Percentiles rank a stretch among this genome's conserved stretches.
Evolutionary conservation across 2,329 filamentous ascomycete genomes (phyloP).

Genomic region (Fusarium praegraminearum): DNA sequence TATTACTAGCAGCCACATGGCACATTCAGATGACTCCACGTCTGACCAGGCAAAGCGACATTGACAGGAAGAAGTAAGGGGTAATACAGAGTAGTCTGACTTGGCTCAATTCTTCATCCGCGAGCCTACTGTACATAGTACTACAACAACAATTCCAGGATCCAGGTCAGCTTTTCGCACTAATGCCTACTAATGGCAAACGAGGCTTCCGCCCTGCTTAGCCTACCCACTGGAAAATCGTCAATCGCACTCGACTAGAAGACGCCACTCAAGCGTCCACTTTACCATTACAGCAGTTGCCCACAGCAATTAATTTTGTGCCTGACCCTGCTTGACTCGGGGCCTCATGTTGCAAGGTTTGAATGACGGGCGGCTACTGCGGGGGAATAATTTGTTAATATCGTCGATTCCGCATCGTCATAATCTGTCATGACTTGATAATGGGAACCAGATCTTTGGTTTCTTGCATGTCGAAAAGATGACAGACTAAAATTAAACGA

Average conservation of each 20-base stretch:
- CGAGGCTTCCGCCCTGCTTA: constrained; percentile 33
- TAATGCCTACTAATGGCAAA: constrained; percentile 35
- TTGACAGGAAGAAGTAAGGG: constrained; percentile 30
- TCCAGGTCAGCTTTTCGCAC: constrained; percentile 20
- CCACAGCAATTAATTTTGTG: constrained; percentile 13
- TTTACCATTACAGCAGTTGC: constrained; percentile 19
- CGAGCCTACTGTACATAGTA: background rate
- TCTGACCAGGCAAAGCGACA: constrained; percentile 8
- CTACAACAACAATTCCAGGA: background rate
- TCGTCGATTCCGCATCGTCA: constrained; percentile 15
- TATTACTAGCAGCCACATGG: constrained; percentile 8
- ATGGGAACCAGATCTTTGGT: background rate
- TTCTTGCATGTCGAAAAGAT: background rate
- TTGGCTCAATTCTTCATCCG: background rate
- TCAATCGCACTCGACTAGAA: constrained; percentile 27
- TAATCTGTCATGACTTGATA: constrained; percentile 8
- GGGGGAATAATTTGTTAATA: constrained; percentile 26
- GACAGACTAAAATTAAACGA: constrained; percentile 9
- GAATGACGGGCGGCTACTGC: constrained; percentile 28
- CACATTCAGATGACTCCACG: constrained; percentile 2
- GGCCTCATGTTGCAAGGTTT: background rate
- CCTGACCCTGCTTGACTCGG: constrained; percentile 23
- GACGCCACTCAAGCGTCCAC: constrained; percentile 37
- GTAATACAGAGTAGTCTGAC: background rate
- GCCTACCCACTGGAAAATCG: constrained; percentile 30